Percentiles rank a stretch among this genome's conserved stretches.
Conservation (phyloP, 2,329 filamentous ascomycete species). For the Aureobasidium sp. region DNA sequence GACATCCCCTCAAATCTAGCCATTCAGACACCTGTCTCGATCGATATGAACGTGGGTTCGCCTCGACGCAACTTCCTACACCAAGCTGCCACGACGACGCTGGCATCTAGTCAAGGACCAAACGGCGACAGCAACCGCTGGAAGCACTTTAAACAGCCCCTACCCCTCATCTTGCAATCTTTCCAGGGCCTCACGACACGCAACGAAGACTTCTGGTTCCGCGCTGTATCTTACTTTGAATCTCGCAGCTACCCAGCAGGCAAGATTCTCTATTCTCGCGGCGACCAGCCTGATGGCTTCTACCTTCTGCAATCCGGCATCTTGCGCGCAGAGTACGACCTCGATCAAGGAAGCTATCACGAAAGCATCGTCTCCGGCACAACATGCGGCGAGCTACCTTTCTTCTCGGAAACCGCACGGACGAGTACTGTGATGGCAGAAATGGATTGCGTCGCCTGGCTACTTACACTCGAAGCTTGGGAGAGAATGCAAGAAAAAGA, state of each 20-base stretch:
- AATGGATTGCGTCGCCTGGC: slow-evolving; percentile 72
- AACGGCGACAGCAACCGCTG: slow-evolving; percentile 44
- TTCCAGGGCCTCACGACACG: slow-evolving; percentile 79
- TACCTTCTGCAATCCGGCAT: slow-evolving; percentile 87
- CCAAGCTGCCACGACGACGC: slow-evolving; percentile 65
- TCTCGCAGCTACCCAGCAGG: slow-evolving; percentile 59
- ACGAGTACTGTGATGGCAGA: slow-evolving; percentile 84
- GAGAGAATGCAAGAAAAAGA: slow-evolving; percentile 60
- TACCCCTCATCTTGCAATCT: slow-evolving; percentile 88
- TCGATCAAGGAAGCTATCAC: slow-evolving; percentile 79
- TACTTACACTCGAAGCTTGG: slow-evolving; percentile 66
- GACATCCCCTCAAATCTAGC: slow-evolving; percentile 12
- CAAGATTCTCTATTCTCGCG: slow-evolving; percentile 66
- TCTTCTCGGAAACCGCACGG: slow-evolving; percentile 82
- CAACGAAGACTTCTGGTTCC: slow-evolving; percentile 95
- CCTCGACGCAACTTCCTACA: slow-evolving; percentile 71
- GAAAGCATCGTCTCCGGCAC: slow-evolving; percentile 92
- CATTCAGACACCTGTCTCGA: slow-evolving; percentile 2
- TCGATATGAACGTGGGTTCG: slow-evolving; percentile 49
- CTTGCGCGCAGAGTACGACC: slow-evolving; percentile 78
- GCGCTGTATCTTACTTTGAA: slow-evolving; percentile 64
- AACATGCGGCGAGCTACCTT: slow-evolving; percentile 90
- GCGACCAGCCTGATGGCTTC: slow-evolving; percentile 69
- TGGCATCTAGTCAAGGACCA: slow-evolving; percentile 29
- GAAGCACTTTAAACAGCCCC: slow-evolving; percentile 80